Evolutionary conservation across 2,329 filamentous ascomycete genomes (phyloP).

Genomic region (Coniochaeta hoffmannii): DNA sequence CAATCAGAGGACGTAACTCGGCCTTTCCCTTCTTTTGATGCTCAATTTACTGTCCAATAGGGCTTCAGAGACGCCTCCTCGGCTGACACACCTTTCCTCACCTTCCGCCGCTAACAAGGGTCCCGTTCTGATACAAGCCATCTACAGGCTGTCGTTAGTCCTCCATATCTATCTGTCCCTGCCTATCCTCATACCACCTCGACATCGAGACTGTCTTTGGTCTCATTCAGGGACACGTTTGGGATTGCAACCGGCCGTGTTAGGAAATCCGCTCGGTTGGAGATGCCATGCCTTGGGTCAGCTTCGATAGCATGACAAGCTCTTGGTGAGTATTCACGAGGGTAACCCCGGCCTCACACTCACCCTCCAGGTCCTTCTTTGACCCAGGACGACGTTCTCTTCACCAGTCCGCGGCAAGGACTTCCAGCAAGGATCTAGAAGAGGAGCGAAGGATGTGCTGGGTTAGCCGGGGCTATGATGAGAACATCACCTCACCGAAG

Average conservation of each 20-base stretch:
- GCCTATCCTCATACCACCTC: slow-evolving; percentile 8
- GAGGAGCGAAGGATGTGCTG: neutral
- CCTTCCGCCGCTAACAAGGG: slow-evolving; percentile 15
- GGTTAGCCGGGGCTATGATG: neutral
- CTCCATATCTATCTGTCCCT: slow-evolving; percentile 11
- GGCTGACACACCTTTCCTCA: slow-evolving; percentile 8
- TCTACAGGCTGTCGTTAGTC: slow-evolving; percentile 23
- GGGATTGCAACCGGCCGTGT: neutral
- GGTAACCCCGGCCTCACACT: neutral
- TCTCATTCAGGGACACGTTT: neutral
- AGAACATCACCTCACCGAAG: neutral
- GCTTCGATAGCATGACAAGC: neutral
- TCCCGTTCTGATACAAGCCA: slow-evolving; percentile 12
- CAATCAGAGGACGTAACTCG: neutral
- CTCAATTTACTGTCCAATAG: slow-evolving; percentile 14
- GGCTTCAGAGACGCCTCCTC: slow-evolving; percentile 11
- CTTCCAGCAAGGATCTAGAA: neutral
- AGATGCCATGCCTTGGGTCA: neutral
- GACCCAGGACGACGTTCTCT: neutral
- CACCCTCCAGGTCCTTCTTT: neutral
- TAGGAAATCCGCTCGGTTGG: neutral
- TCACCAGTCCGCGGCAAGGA: neutral
- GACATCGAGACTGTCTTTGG: slow-evolving; percentile 8
- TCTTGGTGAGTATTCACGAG: neutral
- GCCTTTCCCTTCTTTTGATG: neutral